Evolutionary conservation across 805 yeast species (phyloP), one percentile per base, ranked within the genome.

Genomic region (Saturnispora mendoncae): DNA sequence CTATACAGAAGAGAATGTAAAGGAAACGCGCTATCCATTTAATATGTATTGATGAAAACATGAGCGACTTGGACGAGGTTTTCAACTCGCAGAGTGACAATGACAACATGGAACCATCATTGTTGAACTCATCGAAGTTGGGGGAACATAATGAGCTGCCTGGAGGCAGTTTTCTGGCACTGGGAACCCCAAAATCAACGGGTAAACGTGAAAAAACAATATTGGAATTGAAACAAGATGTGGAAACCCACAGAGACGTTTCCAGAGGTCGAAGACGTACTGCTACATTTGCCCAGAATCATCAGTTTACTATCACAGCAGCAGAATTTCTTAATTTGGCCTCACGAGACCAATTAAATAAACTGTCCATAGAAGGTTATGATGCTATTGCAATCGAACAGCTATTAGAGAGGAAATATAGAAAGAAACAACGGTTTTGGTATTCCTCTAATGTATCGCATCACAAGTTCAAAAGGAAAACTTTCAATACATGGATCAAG

Each of bases 281-380:
- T 12, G 55, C 48, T 38, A 52, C 50, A 5, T 63, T 61, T 36
- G 42, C 51, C 19, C 63, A 61, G 37, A 46, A 62, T 8, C 65
- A 63, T 44, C 59, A 58, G 8, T 62, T 55, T 40, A 60, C 65
- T 0, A 57, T 58, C 1, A 60, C 60, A 44, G 50, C 64, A 2
- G 60, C 65, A 0, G 60, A 54, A 19, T 60, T 56, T 38, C 44
- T 63, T 18, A 50, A 49, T 18, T 42, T 63, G 8, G 52, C 62
- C 3, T 29, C 58, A 1, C 49, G 48, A 26, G 20, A 45, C 1
- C 51, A 57, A 8, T 42, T 63, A 19, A 59, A 61, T 25, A n/a
- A 29, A 14, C 35, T 51, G 1, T 48, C 57, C 2, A 45, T 43
- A 14, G 36, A 20, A 1, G 59, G 56, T 0, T 37, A 28, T 17